Evolutionary conservation across 2,329 filamentous ascomycete genomes (phyloP).

Genomic region (Fusarium newnesense): DNA sequence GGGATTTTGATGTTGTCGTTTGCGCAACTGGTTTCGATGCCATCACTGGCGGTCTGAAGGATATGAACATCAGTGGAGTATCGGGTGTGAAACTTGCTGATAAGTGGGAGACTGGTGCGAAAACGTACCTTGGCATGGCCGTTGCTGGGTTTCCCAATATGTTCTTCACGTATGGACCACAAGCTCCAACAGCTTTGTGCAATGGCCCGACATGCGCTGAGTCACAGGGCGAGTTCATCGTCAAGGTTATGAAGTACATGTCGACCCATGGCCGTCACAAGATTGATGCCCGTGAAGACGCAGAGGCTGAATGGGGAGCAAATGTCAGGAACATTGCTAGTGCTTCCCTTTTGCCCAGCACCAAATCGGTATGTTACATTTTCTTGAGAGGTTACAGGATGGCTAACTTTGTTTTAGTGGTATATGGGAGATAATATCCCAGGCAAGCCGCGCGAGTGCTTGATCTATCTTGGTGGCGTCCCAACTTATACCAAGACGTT

Average conservation of each 20-base stretch:
- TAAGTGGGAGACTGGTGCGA: neutral
- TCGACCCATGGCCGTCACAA: neutral
- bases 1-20: constrained; percentile 11
- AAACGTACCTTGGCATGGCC: constrained; percentile 1
- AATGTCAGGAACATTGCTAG: neutral
- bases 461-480: neutral
- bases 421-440: neutral
- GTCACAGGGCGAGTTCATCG: neutral
- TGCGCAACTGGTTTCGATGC: constrained; percentile 31
- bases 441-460: neutral
- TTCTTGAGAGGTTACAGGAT: no score
- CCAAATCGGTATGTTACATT: neutral
- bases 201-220: neutral
- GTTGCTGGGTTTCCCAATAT: constrained; percentile 3
- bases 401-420: neutral
- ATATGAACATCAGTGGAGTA: neutral
- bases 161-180: constrained; percentile 16
- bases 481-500: neutral
- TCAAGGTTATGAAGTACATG: neutral
- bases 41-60: constrained; percentile 12
- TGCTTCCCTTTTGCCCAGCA: neutral
- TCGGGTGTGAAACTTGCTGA: neutral
- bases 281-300: neutral
- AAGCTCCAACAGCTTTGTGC: neutral
- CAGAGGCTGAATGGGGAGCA: neutral